These are phyloP conservation scores for Stromatinia cepivora DNA, from an alignment of 2,329 filamentous ascomycete genomes.

Conservation along the genomic window DNA sequence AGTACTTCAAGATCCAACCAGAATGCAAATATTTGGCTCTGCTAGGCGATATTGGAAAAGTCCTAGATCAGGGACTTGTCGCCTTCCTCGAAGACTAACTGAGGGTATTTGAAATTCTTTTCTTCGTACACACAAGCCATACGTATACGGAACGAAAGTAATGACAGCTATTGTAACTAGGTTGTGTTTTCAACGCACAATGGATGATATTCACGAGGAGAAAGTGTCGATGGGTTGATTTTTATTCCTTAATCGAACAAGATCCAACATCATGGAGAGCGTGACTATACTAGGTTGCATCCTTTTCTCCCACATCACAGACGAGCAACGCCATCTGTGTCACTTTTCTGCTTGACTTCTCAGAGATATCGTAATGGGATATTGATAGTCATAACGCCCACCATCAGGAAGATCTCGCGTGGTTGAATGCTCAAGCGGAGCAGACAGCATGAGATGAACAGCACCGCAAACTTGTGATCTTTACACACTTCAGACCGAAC, in stretches of 20 bases:
- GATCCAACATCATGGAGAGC: slow-evolving; percentile 42
- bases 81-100: slow-evolving; percentile 20
- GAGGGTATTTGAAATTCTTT: slow-evolving; percentile 11
- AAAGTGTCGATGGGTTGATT: slow-evolving; percentile 33
- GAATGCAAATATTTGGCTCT: slow-evolving; percentile 24
- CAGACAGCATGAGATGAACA: slow-evolving; percentile 39
- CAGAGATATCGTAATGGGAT: slow-evolving; percentile 23
- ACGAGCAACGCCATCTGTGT: slow-evolving; percentile 39
- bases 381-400: slow-evolving; percentile 17
- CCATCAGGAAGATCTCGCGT: slow-evolving; percentile 39
- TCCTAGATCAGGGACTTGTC: slow-evolving; percentile 16
- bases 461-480: slow-evolving; percentile 42
- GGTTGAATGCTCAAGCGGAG: slow-evolving; percentile 45
- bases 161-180: neutral
- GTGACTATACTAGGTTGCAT: slow-evolving; percentile 49
- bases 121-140: slow-evolving; percentile 11
- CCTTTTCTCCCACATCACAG: slow-evolving; percentile 50
- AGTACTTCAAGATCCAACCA: slow-evolving; percentile 26
- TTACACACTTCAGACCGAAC: slow-evolving; percentile 45
- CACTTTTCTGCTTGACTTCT: slow-evolving; percentile 25
- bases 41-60: slow-evolving; percentile 24
- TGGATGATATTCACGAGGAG: neutral
- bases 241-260: slow-evolving; percentile 45
- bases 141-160: slow-evolving; percentile 18
- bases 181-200: neutral